phyloP scores from a whole-genome alignment of 306 rosid genomes.

The Vigna hirtella region DNA sequence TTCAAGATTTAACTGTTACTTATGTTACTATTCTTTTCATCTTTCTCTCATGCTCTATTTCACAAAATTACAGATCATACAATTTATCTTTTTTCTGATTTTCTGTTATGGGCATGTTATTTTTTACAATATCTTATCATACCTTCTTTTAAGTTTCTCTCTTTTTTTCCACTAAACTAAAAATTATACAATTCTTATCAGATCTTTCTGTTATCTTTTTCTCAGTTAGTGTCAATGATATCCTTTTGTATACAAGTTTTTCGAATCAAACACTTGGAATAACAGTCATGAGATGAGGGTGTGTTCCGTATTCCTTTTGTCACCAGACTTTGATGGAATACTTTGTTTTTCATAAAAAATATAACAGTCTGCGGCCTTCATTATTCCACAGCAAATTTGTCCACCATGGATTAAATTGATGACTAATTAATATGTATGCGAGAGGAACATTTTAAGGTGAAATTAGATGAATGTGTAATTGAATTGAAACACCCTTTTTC shows the following conservation, averaged over 20 bases:
- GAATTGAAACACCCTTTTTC: conserved; percentile 5
- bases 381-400: conserved; percentile 28
- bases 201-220: neutral
- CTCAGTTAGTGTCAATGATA: neutral
- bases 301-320: conserved; percentile 28
- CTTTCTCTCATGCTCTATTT: neutral
- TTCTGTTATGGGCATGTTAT: neutral
- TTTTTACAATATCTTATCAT: neutral
- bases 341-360: conserved; percentile 31
- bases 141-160: neutral
- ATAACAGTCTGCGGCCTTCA: conserved; percentile 21
- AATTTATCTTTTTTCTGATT: too few relatives aligned
- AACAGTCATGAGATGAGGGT: neutral
- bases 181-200: neutral
- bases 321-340: conserved; percentile 30
- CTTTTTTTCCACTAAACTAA: neutral
- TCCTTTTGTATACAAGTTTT: neutral
- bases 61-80: neutral
- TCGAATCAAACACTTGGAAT: conserved; percentile 24
- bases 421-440: conserved; percentile 3
- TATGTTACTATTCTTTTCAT: neutral
- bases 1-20: neutral
- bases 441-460: conserved; percentile 22
- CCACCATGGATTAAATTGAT: conserved; percentile 12
- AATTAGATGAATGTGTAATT: conserved; percentile 20